Evolutionary conservation across 2,329 filamentous ascomycete species (phyloP).

Genomic region (Huntiella bhutanensis): DNA sequence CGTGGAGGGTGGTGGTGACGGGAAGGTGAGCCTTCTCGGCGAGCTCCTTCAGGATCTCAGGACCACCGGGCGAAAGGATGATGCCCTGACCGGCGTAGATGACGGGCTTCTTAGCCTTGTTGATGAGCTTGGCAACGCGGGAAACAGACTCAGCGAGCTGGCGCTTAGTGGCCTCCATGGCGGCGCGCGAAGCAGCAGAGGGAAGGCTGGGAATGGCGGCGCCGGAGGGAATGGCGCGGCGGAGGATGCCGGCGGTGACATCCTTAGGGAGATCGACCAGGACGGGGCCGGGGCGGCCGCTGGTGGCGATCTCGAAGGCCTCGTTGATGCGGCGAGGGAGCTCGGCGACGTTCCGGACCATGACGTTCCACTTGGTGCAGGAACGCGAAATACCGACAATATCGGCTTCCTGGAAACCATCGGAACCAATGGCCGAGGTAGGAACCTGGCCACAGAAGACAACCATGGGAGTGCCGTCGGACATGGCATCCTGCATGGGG

Average conservation of each 20-base stretch:
- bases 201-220: conserved; percentile 61
- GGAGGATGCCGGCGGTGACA: conserved; percentile 69
- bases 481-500: conserved; percentile 87
- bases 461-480: conserved; percentile 87
- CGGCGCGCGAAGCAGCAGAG: conserved; percentile 69
- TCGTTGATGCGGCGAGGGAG: conserved; percentile 88
- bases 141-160: conserved; percentile 56
- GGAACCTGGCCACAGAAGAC: conserved; percentile 90
- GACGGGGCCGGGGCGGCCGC: conserved; percentile 80
- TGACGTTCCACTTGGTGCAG: conserved; percentile 98
- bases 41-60: conserved; percentile 64
- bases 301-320: conserved; percentile 94
- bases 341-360: conserved; percentile 92
- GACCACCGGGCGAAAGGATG: conserved; percentile 59
- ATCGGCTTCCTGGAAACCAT: conserved; percentile 94
- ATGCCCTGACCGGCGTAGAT: conserved; percentile 91
- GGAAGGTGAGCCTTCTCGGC: conserved; percentile 80
- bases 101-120: conserved; percentile 79
- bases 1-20: conserved; percentile 89
- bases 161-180: conserved; percentile 50
- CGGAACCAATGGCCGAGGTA: conserved; percentile 77
- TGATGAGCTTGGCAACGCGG: conserved; percentile 66
- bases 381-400: conserved; percentile 82
- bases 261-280: conserved; percentile 94
- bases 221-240: conserved; percentile 62